Evolutionary conservation across 768 basidiomycete species (phyloP).

Genomic region (Candolleomyces aberdarensis): DNA sequence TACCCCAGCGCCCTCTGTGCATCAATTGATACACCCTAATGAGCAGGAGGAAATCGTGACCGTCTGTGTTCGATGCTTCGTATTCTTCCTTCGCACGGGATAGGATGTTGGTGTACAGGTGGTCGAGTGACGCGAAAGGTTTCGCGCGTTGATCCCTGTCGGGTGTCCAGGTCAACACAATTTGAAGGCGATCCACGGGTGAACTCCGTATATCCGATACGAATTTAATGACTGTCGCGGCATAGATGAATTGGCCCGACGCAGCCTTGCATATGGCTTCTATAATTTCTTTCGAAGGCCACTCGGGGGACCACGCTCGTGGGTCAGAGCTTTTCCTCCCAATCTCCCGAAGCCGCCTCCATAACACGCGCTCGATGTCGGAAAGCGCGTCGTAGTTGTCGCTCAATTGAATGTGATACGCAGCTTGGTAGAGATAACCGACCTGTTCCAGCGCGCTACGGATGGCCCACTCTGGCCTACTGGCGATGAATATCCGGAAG

Average conservation of each 20-base stretch:
- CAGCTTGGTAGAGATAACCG: background rate
- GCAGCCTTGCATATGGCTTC: slow-evolving; percentile 6
- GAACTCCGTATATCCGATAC: slow-evolving; percentile 10
- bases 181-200: background rate
- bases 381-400: background rate
- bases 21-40: background rate
- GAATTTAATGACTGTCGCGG: slow-evolving; percentile 10
- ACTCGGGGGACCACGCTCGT: background rate
- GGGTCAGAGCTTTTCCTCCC: background rate
- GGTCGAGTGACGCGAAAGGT: slow-evolving; percentile 3
- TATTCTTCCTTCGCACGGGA: background rate
- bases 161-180: background rate
- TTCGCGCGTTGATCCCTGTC: background rate
- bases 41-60: background rate
- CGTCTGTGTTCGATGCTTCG: background rate
- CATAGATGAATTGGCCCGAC: slow-evolving; percentile 14
- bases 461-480: slow-evolving; percentile 12
- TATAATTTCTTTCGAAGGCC: slow-evolving; percentile 11
- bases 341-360: slow-evolving; percentile 3
- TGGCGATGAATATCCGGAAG: slow-evolving; percentile 13
- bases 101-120: slow-evolving; percentile 6
- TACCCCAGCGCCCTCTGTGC: too few relatives aligned
- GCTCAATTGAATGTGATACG: slow-evolving; percentile 3
- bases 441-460: background rate
- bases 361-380: background rate